Conservation (phyloP, 345 rosid genomes). For the Salix caprea region DNA sequence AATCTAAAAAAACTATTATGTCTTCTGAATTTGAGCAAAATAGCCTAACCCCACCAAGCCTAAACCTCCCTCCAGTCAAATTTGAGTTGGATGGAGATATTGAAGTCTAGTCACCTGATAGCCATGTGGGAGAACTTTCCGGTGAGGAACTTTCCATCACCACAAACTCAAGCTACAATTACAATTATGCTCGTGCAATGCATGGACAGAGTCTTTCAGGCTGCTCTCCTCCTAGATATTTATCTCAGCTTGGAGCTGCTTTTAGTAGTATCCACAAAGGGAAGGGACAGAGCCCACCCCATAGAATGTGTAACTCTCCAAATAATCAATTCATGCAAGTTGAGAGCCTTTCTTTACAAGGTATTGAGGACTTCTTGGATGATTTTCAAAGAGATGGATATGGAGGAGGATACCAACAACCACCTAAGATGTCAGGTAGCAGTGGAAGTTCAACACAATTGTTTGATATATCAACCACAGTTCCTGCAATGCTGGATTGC, state of each 20-base stretch:
- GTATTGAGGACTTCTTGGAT: constrained; percentile 50
- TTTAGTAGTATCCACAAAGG: constrained; percentile 21
- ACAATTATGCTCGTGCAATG: constrained; percentile 27
- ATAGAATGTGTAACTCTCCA: constrained; percentile 43
- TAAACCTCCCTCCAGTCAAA: constrained; percentile 42
- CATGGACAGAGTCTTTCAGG: constrained; percentile 39
- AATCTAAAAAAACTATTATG: constrained; percentile 21
- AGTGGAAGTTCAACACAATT: constrained; percentile 16
- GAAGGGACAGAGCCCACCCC: constrained; percentile 43
- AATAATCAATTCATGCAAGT: constrained; percentile 45
- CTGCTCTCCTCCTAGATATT: constrained; percentile 41
- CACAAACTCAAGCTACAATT: constrained; percentile 21
- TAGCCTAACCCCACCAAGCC: constrained; percentile 46
- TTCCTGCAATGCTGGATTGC: constrained; percentile 30
- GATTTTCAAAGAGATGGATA: constrained; percentile 40
- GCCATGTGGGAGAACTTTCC: constrained; percentile 59
- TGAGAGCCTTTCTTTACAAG: constrained; percentile 42
- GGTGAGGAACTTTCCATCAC: constrained; percentile 38
- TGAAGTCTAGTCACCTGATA: constrained; percentile 57
- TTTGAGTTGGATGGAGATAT: constrained; percentile 46
- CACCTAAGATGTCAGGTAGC: constrained; percentile 21
- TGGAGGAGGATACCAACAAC: constrained; percentile 10
- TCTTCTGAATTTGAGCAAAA: constrained; percentile 37
- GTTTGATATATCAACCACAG: constrained; percentile 21
- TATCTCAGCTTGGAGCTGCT: constrained; percentile 32